These are phyloP conservation scores for Penicillium subrubescens DNA, from an alignment of 495 filamentous ascomycete species.

Conservation along the genomic window DNA sequence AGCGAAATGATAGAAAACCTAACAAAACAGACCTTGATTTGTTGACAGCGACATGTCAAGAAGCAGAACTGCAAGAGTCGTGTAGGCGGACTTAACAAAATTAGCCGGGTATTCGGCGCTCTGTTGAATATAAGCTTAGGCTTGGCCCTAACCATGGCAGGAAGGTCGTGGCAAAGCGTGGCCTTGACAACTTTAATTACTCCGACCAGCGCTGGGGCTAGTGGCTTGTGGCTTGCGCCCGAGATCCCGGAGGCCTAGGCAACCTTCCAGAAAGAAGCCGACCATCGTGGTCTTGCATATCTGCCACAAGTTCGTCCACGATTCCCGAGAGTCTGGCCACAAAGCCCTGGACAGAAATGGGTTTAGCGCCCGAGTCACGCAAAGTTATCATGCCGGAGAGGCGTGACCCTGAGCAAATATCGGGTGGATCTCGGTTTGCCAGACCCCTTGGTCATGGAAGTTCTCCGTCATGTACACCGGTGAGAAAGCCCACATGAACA, in stretches of 20 bases:
- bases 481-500: not conserved
- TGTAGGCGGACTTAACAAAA: not conserved
- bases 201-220: not conserved
- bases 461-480: not conserved
- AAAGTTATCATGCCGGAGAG: not conserved
- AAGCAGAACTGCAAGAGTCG: not conserved
- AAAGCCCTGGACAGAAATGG: not conserved
- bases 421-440: not conserved
- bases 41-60: not conserved
- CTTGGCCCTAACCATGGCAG: not conserved
- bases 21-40: not conserved
- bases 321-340: not conserved
- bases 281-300: conserved; percentile 11
- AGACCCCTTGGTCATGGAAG: not conserved
- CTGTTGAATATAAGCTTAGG: not conserved
- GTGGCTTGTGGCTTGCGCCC: not conserved
- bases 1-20: not conserved
- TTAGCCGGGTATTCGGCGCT: not conserved
- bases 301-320: not conserved
- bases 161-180: conserved; percentile 4
- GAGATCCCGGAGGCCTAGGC: not conserved
- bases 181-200: not conserved
- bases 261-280: conserved; percentile 12
- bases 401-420: not conserved
- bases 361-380: conserved; percentile 12